Evolutionary conservation across 2,329 filamentous ascomycete genomes (phyloP), one percentile per base, ranked within the genome.

Genomic region (Aspergillus fijiensis): DNA sequence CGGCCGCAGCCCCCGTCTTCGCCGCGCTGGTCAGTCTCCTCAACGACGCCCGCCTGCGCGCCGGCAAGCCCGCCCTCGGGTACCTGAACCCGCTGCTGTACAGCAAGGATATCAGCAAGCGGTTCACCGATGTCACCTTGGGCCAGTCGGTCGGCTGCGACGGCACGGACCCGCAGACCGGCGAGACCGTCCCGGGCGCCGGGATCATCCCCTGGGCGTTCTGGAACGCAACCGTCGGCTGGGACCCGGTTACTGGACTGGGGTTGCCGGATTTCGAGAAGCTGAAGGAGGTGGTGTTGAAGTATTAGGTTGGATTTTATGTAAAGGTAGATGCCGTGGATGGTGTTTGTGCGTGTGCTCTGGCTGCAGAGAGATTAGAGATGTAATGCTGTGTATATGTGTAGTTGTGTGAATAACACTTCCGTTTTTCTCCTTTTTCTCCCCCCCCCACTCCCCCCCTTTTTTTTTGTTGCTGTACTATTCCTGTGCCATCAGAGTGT

Each of bases 51-150:
- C 52, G 52, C 9, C 25, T 55, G 52, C 52, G 52, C 25, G 52
- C 72, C 14, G 83, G 84, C 21, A 82, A 82, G 69, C 70, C 77
- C 0, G 70, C 77, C 0, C 75, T 86, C 5, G 84, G 84, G 0
- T 86, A 82, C 70, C 61, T 86, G 54, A 86, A 86, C 67, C 84
- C 84, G 0, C 84, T 82, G 79, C 66, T 86, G 9, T 86, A 86
- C 66, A 74, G 74, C 19, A 67, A 71, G 51, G 81, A 80, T 9
- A 9, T 45, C 4, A 79, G 77, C 60, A 71, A 76, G 63, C 82
- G 76, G 0, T 74, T 86, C 16, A 84, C 74, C 0, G 84, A 87
- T 63, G 71, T 77, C 23, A 66, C 72, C 7, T 70, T 63, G 39
- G 76, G 76, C 10, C 63, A 60, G 35, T 72, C 72, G 5, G 67